Evolutionary conservation across 768 basidiomycete genomes (phyloP), one percentile per base, ranked within the genome.

Genomic region (Hericium erinaceus): DNA sequence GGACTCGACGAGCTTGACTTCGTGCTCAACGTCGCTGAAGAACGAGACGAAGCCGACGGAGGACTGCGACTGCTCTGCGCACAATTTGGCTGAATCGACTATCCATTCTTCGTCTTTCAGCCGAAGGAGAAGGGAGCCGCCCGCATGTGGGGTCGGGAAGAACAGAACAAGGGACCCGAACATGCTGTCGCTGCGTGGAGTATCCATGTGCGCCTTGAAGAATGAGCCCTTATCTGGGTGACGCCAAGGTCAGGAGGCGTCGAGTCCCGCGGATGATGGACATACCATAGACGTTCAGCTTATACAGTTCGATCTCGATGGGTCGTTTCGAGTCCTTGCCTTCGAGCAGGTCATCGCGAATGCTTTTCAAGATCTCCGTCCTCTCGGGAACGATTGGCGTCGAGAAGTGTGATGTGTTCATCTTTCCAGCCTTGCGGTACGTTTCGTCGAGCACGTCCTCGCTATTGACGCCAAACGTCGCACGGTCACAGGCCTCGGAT

Each of bases 191-290:
- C 74, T 39, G 70, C 80, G 46, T 72, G 75, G 22, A 77, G 80
- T 41, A 79, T 77, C 77, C 22, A 65, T 80, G 55, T 74, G 74
- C 37, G 75, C 73, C 7, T 67, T 81, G 65, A 74, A 71, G 66
- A 68, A 69, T 15, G 72, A 66, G 15, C 60, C 73, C 33, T 66
- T 65, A 9, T 20, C 57, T 58, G 48, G 6, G 11, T 46, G 16
- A 24, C 2, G 26, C 46, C 40, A 28, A 5, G 15, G 12, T 15
- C 11, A 13, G 12, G 9, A 24, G 4, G 18, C 52, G 2, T 39
- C 38, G n/a, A 39, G 4, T 12, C 26, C 2, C 10, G 13, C 26
- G 10, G 18, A 20, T 41, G 37, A 12, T 39, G 2, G 11, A 33
- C 57, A 4, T 28, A 50, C 57, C 26, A 37, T 58, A 58, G 3